Conservation (phyloP, 345 rosid genomes). For the Aegle marmelos region DNA sequence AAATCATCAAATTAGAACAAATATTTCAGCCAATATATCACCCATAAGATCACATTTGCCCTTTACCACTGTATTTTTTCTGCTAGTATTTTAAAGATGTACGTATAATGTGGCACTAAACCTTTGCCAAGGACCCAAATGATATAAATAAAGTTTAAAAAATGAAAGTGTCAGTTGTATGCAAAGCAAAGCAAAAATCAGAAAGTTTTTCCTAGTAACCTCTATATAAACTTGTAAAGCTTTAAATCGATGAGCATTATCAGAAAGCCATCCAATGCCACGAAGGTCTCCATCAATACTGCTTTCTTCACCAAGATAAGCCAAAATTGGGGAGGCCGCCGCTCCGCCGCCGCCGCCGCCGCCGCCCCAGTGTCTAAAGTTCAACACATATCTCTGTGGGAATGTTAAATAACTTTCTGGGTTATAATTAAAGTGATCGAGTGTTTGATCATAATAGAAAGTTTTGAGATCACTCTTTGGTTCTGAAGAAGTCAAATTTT, state of each 20-base stretch:
- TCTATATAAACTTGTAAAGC: neutral
- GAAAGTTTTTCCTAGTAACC: neutral
- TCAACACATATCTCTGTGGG: neutral
- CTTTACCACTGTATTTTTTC: no score
- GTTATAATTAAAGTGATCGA: neutral
- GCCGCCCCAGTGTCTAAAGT: neutral
- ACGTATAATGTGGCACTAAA: no score
- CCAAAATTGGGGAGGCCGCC: neutral
- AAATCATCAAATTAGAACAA: no score
- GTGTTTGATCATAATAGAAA: neutral
- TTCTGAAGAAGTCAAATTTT: neutral
- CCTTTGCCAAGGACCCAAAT: no score
- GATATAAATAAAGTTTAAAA: no score
- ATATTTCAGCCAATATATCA: no score
- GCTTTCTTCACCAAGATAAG: neutral
- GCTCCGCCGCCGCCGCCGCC: neutral
- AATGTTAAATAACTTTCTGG: neutral
- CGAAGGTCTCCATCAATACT: neutral
- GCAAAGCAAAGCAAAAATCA: neutral
- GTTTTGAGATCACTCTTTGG: neutral
- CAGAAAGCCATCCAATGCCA: neutral
- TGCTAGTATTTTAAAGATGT: no score
- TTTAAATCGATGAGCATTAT: neutral
- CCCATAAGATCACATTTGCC: no score
- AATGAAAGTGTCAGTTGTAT: no score